A percentile compares a stretch with the other conserved stretches of the same genome.
Conservation (phyloP, 371 early-diverging fungal genomes). For the Mortierella sp. region DNA sequence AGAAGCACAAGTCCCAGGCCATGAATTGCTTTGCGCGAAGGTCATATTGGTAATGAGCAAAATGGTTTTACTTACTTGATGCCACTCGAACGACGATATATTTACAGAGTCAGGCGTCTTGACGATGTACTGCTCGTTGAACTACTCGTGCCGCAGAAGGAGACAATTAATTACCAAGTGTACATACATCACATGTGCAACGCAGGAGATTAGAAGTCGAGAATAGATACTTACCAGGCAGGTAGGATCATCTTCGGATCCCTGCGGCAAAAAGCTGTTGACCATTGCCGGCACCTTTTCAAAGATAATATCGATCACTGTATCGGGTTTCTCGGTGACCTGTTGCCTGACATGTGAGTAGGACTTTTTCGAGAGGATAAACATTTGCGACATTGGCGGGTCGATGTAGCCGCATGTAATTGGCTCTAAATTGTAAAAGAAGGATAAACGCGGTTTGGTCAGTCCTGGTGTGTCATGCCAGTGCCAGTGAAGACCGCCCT, state of each 20-base stretch:
- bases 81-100: constrained; percentile 39
- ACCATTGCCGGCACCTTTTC: constrained; percentile 28
- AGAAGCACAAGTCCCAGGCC: not conserved
- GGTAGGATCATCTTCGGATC: constrained; percentile 13
- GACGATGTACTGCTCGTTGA: constrained; percentile 56
- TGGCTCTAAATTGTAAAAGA: constrained; percentile 26
- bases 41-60: too few species aligned
- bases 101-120: constrained; percentile 39
- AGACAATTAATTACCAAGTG: not conserved
- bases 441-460: not conserved
- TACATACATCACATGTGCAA: not conserved
- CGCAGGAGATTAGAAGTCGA: too few species aligned
- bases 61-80: constrained; percentile 29
- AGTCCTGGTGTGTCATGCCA: not conserved
- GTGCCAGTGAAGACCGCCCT: not conserved
- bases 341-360: constrained; percentile 36
- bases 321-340: constrained; percentile 46
- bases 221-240: constrained; percentile 22
- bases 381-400: constrained; percentile 46
- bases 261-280: constrained; percentile 25
- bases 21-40: too few species aligned
- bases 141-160: constrained; percentile 11
- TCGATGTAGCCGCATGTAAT: constrained; percentile 49
- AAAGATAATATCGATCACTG: constrained; percentile 34
- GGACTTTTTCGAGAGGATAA: constrained; percentile 31